Evolutionary conservation across 2,329 filamentous ascomycete species (phyloP).

Genomic region (Uncinocarpus reesii): DNA sequence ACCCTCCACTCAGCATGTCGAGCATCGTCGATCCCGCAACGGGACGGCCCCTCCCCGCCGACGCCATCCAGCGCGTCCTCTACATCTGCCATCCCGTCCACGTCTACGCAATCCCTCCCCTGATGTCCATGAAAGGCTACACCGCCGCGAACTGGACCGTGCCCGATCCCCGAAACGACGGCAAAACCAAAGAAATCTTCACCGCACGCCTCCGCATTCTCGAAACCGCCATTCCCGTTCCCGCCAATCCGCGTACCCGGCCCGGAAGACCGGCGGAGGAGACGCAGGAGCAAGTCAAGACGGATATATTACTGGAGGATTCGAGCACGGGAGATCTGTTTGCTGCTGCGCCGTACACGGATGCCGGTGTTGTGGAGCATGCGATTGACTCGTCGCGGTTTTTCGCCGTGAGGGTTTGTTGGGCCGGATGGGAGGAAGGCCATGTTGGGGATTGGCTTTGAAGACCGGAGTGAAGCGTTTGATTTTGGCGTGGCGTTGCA

Average conservation of each 20-base stretch:
- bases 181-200: conserved; percentile 65
- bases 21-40: conserved; percentile 58
- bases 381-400: conserved; percentile 71
- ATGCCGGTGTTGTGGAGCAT: conserved; percentile 57
- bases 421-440: conserved; percentile 71
- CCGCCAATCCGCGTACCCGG: conserved; percentile 17
- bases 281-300: conserved; percentile 49
- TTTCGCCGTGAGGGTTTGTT: conserved; percentile 71
- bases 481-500: conserved; percentile 74
- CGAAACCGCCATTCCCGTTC: conserved; percentile 53
- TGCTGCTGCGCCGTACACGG: conserved; percentile 69
- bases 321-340: conserved; percentile 62
- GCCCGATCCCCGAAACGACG: conserved; percentile 41
- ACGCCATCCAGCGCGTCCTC: conserved; percentile 76
- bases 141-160: conserved; percentile 66
- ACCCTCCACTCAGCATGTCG: not conserved
- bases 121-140: conserved; percentile 69
- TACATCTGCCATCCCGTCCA: conserved; percentile 66
- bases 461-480: conserved; percentile 75
- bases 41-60: conserved; percentile 54
- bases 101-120: conserved; percentile 77
- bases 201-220: conserved; percentile 69
- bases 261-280: conserved; percentile 25
- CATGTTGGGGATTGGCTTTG: conserved; percentile 73
- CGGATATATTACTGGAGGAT: conserved; percentile 72